Base-by-base conservation (phyloP, 2,329 filamentous ascomycete species). In the Alternaria sp. region DNA sequence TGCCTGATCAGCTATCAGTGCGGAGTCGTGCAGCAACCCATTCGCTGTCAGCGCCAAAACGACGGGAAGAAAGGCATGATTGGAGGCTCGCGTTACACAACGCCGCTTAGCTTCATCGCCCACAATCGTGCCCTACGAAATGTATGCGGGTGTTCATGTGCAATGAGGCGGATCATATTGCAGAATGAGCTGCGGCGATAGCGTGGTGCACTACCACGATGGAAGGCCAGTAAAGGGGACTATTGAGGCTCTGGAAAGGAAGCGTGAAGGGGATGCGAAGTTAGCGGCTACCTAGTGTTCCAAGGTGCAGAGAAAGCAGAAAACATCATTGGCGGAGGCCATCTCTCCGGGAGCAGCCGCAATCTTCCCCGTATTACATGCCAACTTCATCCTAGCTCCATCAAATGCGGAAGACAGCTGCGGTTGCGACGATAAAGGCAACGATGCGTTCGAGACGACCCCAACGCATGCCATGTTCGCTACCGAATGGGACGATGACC, bases 351-450 rank as follows among this genome's bases (percentile, higher is more conserved):
- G 37, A 39, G 37, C 0, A 14, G 21, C 24, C 21, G 7, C 37
- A 9, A 11, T 21, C 21, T 0, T 40, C 21, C 24, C 37, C 0
- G 8, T 5, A 11, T 40, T 4, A 0, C 10, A 0, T 40, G 17
- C 4, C 7, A 23, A 23, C 17, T 39, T 23, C 17, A 39, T 3
- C 10, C 17, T 10, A 11, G 37, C 37, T 24, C 4, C 9, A 24
- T 4, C 11, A 1, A 8, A 14, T 8, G 10, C 5, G 1, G 11
- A 4, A 9, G 1, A 40, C 0, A 1, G 11, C 21, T 24, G 0
- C 37, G 5, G 14, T 14, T 7, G 11, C 10, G 1, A 40, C 3
- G n/a, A n/a, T n/a, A n/a, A n/a, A n/a, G n/a, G n/a, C 17, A 17
- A 17, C 17, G 17, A 17, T 17, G 17, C 17, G 17, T 17, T 17